Evolutionary conservation across 345 rosid species (phyloP).

Genomic region (Barbarea vulgaris): DNA sequence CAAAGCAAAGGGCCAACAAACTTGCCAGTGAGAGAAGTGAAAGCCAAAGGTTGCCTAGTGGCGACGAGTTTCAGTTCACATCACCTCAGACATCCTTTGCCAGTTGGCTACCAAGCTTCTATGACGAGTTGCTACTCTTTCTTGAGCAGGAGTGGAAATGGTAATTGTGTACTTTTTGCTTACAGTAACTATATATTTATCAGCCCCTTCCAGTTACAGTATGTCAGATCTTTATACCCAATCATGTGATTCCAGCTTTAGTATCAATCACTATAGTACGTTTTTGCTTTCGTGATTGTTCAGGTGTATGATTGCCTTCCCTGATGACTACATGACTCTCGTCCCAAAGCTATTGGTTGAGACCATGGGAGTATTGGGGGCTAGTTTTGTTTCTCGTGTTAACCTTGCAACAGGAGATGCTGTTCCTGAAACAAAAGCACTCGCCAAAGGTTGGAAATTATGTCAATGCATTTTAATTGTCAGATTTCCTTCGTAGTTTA

Average conservation of each 20-base stretch:
- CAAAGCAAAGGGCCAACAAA: slow-evolving; percentile 63
- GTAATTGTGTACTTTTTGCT: slow-evolving; percentile 45
- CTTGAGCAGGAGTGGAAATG: slow-evolving; percentile 99
- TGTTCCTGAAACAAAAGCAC: slow-evolving; percentile 91
- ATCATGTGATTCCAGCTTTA: slow-evolving; percentile 17
- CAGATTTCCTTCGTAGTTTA: background rate
- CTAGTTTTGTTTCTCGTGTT: slow-evolving; percentile 78
- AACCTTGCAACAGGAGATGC: slow-evolving; percentile 88
- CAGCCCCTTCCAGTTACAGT: background rate
- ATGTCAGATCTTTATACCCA: slow-evolving; percentile 5
- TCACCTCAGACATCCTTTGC: slow-evolving; percentile 54
- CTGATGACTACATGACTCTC: slow-evolving; percentile 78
- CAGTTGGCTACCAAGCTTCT: slow-evolving; percentile 95
- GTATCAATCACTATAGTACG: background rate
- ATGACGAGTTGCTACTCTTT: slow-evolving; percentile 89
- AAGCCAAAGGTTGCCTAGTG: slow-evolving; percentile 53
- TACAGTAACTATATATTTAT: background rate
- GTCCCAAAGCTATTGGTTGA: slow-evolving; percentile 84
- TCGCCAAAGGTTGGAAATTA: slow-evolving; percentile 69
- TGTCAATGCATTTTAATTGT: slow-evolving; percentile 9
- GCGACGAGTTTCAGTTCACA: slow-evolving; percentile 51
- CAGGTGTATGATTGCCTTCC: slow-evolving; percentile 97
- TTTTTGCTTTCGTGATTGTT: slow-evolving; percentile 21
- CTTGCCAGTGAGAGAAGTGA: slow-evolving; percentile 63
- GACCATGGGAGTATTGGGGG: slow-evolving; percentile 76